Percentiles rank a stretch among this genome's conserved stretches.
These are phyloP conservation scores for Leccinum olivaceopallidum DNA, from an alignment of 768 basidiomycete species.

Conservation along the genomic window DNA sequence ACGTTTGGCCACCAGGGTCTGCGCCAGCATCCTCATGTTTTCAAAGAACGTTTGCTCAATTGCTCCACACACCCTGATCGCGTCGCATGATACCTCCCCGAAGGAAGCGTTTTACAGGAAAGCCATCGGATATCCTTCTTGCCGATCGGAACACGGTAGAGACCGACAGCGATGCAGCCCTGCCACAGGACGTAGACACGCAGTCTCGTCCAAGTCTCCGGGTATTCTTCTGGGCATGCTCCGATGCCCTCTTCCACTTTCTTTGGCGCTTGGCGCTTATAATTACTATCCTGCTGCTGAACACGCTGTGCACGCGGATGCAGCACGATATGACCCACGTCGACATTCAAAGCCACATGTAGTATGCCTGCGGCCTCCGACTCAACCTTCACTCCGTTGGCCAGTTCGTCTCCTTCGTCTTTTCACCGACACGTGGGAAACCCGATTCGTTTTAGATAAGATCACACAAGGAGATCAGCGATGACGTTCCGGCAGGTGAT, in stretches of 20 bases:
- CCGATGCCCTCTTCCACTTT: not conserved
- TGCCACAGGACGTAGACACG: no score
- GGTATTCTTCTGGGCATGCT: conserved; percentile 90
- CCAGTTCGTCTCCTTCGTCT: no score
- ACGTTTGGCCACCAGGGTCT: conserved; percentile 75
- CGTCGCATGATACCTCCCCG: conserved; percentile 1
- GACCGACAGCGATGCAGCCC: conserved; percentile 83
- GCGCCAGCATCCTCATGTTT: conserved; percentile 80
- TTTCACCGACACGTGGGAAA: no score
- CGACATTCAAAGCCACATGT: no score
- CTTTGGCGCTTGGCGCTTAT: not conserved
- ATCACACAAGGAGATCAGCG: no score
- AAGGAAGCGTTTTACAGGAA: conserved; percentile 94
- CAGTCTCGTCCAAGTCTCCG: conserved; percentile 27
- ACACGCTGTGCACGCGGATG: not conserved
- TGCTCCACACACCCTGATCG: not conserved
- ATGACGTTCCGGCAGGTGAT: no score
- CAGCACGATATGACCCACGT: conserved; percentile 88
- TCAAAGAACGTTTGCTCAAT: conserved; percentile 81
- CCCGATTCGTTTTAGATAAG: no score
- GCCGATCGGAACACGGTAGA: conserved; percentile 95
- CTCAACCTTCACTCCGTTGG: no score
- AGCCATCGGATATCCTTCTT: conserved; percentile 56
- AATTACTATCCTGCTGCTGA: no score
- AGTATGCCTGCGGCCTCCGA: no score